These are phyloP conservation scores for Penicillium manginii DNA, from an alignment of 495 filamentous ascomycete genomes.

Conservation along the genomic window DNA sequence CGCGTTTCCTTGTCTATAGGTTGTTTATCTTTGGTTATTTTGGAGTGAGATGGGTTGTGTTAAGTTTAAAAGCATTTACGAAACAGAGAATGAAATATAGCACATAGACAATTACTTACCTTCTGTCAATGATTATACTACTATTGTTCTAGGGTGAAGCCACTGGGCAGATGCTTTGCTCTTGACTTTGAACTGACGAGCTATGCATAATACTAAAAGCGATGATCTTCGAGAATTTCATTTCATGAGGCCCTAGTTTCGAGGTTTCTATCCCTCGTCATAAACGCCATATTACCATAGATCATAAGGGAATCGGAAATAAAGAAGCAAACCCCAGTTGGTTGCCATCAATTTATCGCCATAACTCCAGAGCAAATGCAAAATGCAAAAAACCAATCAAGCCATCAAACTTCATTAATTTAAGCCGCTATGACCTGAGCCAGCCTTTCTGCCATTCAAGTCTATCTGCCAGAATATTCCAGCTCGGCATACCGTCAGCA, in stretches of 20 bases:
- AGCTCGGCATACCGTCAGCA: slow-evolving; percentile 46
- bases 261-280: slow-evolving; percentile 3
- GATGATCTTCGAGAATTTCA: neutral
- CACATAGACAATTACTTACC: neutral
- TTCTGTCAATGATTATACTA: neutral
- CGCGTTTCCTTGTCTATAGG: slow-evolving; percentile 20
- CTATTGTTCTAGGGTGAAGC: no score
- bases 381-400: neutral
- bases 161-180: no score
- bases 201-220: no score
- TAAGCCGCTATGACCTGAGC: neutral
- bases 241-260: no score
- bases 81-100: slow-evolving; percentile 13
- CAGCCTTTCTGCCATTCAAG: slow-evolving; percentile 35
- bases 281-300: slow-evolving; percentile 5
- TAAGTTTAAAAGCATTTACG: slow-evolving; percentile 20
- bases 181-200: no score
- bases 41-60: slow-evolving; percentile 17
- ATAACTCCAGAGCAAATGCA: slow-evolving; percentile 1
- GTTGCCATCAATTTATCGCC: neutral
- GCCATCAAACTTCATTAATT: neutral
- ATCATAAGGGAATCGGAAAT: slow-evolving; percentile 10
- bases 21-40: slow-evolving; percentile 9
- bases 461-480: slow-evolving; percentile 56
- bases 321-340: neutral